These are phyloP conservation scores for Trametes elegans DNA, from an alignment of 768 basidiomycete genomes.

Conservation along the genomic window DNA sequence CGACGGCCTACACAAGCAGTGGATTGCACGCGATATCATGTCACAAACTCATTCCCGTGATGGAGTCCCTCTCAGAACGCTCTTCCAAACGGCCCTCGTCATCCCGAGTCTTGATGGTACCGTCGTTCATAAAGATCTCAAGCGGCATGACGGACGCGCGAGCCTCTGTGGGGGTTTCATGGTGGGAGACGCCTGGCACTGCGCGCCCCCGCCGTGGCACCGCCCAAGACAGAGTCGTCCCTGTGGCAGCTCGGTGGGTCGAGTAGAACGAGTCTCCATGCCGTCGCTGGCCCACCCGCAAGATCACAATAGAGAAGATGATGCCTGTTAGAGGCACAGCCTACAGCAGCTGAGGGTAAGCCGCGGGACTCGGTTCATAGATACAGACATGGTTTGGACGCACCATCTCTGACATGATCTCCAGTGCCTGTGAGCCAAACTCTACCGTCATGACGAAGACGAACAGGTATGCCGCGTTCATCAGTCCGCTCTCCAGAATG, in stretches of 20 bases:
- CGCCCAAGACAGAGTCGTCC: background rate
- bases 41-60: no score
- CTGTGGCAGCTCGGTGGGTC: background rate
- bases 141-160: background rate
- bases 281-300: slow-evolving; percentile 7
- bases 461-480: slow-evolving; percentile 21
- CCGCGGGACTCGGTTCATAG: background rate
- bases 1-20: no score
- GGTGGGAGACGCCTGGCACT: background rate
- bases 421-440: slow-evolving; percentile 13
- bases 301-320: slow-evolving; percentile 8
- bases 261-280: background rate
- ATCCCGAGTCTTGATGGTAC: background rate
- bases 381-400: background rate
- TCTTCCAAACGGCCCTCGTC: background rate
- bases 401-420: slow-evolving; percentile 18
- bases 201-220: background rate
- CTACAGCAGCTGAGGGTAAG: background rate
- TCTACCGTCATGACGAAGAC: slow-evolving; percentile 13
- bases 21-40: no score
- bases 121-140: background rate
- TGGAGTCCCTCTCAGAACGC: background rate
- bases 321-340: background rate
- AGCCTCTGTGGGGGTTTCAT: background rate
- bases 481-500: slow-evolving; percentile 16